phyloP scores from a whole-genome alignment of 352 stramenopile genomes.

The Phytopythium delawarense region DNA sequence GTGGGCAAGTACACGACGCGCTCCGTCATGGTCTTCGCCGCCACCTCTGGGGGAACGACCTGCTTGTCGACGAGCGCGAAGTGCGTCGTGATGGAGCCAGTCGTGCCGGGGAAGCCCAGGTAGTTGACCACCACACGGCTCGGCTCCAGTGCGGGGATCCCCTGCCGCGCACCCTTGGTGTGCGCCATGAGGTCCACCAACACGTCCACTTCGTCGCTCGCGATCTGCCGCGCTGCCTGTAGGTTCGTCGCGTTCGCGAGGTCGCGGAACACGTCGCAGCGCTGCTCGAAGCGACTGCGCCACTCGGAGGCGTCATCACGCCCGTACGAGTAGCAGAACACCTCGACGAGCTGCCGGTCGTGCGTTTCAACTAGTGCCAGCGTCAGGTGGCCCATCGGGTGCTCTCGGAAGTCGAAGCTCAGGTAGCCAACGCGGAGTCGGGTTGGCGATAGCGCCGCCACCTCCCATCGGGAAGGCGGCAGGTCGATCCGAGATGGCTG shows the following conservation, averaged over 20 bases:
- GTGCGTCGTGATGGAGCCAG: constrained; percentile 67
- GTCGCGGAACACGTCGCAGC: constrained; percentile 64
- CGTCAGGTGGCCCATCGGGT: constrained; percentile 92
- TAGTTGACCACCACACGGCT: constrained; percentile 84
- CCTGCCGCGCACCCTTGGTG: constrained; percentile 75
- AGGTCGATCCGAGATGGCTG: constrained; percentile 38
- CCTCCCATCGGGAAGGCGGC: constrained; percentile 14
- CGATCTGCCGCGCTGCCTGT: constrained; percentile 47
- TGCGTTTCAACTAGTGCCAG: constrained; percentile 81
- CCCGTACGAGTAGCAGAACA: constrained; percentile 83
- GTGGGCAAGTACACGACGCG: constrained; percentile 86
- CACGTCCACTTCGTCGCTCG: constrained; percentile 64
- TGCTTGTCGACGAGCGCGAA: constrained; percentile 73
- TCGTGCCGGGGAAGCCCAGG: constrained; percentile 89
- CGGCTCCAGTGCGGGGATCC: constrained; percentile 55
- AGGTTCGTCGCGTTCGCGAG: constrained; percentile 45
- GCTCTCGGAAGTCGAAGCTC: constrained; percentile 90
- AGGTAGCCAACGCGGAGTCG: constrained; percentile 82
- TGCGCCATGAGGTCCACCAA: constrained; percentile 91
- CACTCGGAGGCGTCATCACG: constrained; percentile 64
- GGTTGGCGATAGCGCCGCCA: neutral
- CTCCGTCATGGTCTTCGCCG: constrained; percentile 57
- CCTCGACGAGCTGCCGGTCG: constrained; percentile 34
- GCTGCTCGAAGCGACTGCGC: constrained; percentile 44
- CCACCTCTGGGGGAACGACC: constrained; percentile 57